A percentile compares a stretch with the other conserved stretches of the same genome.
Evolutionary conservation across 2,329 filamentous ascomycete species (phyloP).

Genomic region (Trichoderma sp.): DNA sequence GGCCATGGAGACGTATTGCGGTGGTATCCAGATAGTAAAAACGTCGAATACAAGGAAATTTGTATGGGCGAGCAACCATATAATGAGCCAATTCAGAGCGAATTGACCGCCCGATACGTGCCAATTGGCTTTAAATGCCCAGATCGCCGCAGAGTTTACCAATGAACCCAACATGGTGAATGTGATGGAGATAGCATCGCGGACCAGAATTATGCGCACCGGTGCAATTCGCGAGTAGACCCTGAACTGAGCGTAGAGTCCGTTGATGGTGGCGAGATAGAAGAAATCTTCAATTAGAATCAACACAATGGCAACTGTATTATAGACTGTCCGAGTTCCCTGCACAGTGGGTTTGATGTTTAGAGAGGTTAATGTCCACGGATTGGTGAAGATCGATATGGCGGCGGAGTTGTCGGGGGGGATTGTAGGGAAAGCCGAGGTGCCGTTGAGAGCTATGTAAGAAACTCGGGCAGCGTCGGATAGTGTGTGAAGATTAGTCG

Average conservation of each 20-base stretch:
- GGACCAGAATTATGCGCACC: slow-evolving; percentile 21
- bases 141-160: slow-evolving; percentile 21
- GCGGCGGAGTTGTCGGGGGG: slow-evolving; percentile 19
- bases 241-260: slow-evolving; percentile 26
- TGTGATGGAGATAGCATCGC: slow-evolving; percentile 20
- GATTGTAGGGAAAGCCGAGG: slow-evolving; percentile 20
- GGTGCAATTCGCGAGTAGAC: slow-evolving; percentile 21
- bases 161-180: slow-evolving; percentile 24
- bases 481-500: slow-evolving; percentile 20
- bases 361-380: slow-evolving; percentile 24
- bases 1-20: slow-evolving; percentile 24
- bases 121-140: slow-evolving; percentile 23
- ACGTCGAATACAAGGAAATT: slow-evolving; percentile 26
- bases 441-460: slow-evolving; percentile 22
- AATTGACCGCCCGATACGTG: slow-evolving; percentile 20
- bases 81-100: slow-evolving; percentile 22
- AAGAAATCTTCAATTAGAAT: slow-evolving; percentile 28
- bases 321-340: slow-evolving; percentile 27
- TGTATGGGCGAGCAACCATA: slow-evolving; percentile 25
- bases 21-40: slow-evolving; percentile 26
- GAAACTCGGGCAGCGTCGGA: slow-evolving; percentile 20
- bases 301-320: slow-evolving; percentile 27
- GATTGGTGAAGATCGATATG: slow-evolving; percentile 24
- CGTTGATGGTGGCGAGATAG: slow-evolving; percentile 26
- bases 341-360: slow-evolving; percentile 26